Evolutionary conservation across 495 filamentous ascomycete genomes (phyloP).

Genomic region (Tuber borchii): DNA sequence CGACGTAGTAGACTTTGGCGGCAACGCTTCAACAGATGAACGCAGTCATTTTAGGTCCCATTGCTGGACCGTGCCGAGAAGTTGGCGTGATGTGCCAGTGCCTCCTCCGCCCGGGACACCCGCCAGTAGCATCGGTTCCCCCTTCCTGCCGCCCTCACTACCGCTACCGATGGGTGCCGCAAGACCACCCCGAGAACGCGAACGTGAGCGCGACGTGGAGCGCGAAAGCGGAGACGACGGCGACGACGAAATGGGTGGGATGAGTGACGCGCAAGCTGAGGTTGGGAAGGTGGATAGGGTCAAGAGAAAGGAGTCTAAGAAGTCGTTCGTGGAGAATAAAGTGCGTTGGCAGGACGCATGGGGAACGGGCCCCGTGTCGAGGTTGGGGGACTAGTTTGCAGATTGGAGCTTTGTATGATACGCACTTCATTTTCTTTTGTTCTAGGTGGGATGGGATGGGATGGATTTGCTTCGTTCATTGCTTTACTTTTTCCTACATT

Average conservation of each 20-base stretch:
- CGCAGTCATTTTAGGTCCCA: constrained; percentile 54
- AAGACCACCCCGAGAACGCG: background rate
- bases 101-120: background rate
- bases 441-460: background rate
- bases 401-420: background rate
- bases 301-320: background rate
- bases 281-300: constrained; percentile 14
- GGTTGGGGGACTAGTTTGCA: background rate
- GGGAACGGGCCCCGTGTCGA: constrained; percentile 18
- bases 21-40: constrained; percentile 43
- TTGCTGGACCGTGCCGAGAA: constrained; percentile 53
- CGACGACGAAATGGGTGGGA: constrained; percentile 34
- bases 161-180: constrained; percentile 9
- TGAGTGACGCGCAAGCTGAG: constrained; percentile 7
- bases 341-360: constrained; percentile 36
- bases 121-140: background rate
- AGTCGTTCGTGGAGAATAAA: constrained; percentile 24
- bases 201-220: background rate
- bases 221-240: constrained; percentile 33
- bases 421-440: background rate
- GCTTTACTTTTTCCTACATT: background rate
- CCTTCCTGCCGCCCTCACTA: background rate
- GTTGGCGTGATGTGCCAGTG: constrained; percentile 43
- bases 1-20: constrained; percentile 18
- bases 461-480: background rate